Conservation (phyloP, 2,329 filamentous ascomycete genomes). For the Dactylellina parvicollis region DNA sequence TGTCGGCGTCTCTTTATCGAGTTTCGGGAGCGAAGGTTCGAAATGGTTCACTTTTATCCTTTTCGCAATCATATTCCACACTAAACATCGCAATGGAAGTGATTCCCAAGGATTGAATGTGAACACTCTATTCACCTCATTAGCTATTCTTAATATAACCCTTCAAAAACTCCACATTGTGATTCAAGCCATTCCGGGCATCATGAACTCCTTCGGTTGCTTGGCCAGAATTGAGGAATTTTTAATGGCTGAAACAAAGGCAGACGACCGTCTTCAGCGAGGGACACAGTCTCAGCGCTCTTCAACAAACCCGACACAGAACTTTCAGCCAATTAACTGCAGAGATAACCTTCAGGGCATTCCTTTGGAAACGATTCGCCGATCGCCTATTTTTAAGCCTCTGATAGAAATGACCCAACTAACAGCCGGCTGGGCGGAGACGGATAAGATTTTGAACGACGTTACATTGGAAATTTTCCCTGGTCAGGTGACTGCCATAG, state of each 20-base stretch:
- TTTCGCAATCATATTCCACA: constrained; percentile 33
- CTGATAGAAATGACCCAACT: constrained; percentile 20
- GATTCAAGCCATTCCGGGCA: constrained; percentile 34
- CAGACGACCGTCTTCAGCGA: constrained; percentile 31
- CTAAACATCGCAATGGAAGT: constrained; percentile 13
- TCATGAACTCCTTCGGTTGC: constrained; percentile 44
- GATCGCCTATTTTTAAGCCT: neutral
- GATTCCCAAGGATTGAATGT: constrained; percentile 33
- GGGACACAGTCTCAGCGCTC: neutral
- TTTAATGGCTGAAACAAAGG: constrained; percentile 34
- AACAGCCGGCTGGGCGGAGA: constrained; percentile 23
- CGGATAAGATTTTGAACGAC: constrained; percentile 33
- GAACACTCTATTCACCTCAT: constrained; percentile 42
- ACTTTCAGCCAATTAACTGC: neutral
- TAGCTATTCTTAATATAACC: constrained; percentile 44
- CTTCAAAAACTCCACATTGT: constrained; percentile 35
- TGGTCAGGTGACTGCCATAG: constrained; percentile 18
- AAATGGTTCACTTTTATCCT: constrained; percentile 54
- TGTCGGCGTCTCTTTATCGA: constrained; percentile 23
- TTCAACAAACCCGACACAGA: neutral
- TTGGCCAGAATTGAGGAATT: constrained; percentile 47
- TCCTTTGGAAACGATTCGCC: constrained; percentile 12
- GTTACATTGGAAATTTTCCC: constrained; percentile 24
- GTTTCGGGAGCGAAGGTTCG: constrained; percentile 34
- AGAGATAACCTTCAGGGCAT: neutral